Evolutionary conservation across 192 early-diverging fungal species (phyloP).

Genomic region (Coemansia javaensis): DNA sequence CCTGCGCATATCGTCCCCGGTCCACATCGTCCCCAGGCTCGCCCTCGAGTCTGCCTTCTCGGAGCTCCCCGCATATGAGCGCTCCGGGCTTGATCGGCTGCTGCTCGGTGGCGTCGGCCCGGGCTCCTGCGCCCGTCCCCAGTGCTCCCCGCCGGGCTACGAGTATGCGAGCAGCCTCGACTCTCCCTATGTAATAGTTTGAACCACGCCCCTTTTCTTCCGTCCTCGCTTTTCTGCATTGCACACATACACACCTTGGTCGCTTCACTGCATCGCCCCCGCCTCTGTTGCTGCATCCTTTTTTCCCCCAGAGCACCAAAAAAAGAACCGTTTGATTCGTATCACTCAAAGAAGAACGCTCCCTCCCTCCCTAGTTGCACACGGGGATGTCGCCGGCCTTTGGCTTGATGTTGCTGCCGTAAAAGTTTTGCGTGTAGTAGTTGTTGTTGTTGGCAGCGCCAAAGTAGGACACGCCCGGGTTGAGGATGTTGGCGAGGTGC

Average conservation of each 20-base stretch:
- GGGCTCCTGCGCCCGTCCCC: not conserved
- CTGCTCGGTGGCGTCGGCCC: constrained; percentile 11
- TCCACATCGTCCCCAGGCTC: constrained; percentile 15
- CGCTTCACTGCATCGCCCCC: no score
- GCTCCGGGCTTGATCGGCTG: constrained; percentile 17
- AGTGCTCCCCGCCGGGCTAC: constrained; percentile 19
- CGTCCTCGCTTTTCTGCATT: no score
- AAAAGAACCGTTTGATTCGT: no score
- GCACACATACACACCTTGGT: no score
- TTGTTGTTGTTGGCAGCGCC: constrained; percentile 37
- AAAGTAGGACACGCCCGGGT: constrained; percentile 36
- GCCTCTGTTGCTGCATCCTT: no score
- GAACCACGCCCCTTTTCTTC: no score
- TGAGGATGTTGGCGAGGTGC: constrained; percentile 52
- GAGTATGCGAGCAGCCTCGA: no score
- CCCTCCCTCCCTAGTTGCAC: constrained; percentile 28
- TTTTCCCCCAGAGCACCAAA: no score
- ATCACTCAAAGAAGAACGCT: no score
- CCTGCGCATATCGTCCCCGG: constrained; percentile 20
- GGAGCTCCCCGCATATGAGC: constrained; percentile 30
- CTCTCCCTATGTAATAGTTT: no score
- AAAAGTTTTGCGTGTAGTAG: constrained; percentile 54
- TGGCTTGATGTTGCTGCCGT: constrained; percentile 10
- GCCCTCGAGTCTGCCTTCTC: constrained; percentile 9
- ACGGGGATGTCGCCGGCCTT: constrained; percentile 26